These are phyloP conservation scores for Mortierella antarctica DNA, from an alignment of 192 early-diverging fungal species.

Conservation along the genomic window DNA sequence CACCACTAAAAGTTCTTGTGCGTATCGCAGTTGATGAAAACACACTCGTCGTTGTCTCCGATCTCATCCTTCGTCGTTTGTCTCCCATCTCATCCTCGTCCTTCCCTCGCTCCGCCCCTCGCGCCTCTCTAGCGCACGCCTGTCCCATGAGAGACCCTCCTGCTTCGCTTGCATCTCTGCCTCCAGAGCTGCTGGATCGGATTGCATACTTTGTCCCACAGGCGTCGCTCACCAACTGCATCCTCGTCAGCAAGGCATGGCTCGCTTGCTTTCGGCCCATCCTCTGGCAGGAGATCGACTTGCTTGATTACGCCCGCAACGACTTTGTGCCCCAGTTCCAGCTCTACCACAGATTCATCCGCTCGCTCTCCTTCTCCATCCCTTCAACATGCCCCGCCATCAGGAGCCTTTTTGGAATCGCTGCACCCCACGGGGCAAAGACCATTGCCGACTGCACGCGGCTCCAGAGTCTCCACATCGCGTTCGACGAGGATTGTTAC, in stretches of 20 bases:
- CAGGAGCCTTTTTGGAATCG: not conserved
- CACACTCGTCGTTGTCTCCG: too few relatives aligned
- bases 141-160: too few relatives aligned
- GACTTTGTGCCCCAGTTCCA: conserved; percentile 7
- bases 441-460: too few relatives aligned
- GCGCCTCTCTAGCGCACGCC: too few relatives aligned
- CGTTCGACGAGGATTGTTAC: too few relatives aligned
- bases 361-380: not conserved
- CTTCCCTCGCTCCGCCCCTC: too few relatives aligned
- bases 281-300: conserved; percentile 7
- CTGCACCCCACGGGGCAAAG: too few relatives aligned
- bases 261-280: not conserved
- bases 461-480: not conserved
- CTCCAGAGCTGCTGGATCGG: conserved; percentile 24
- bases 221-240: not conserved
- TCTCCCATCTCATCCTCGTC: too few relatives aligned
- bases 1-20: conserved; percentile 17
- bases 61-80: too few relatives aligned
- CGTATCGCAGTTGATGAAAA: not conserved
- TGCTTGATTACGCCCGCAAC: not conserved
- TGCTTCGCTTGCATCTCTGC: not conserved
- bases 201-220: not conserved
- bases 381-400: not conserved
- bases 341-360: conserved; percentile 8
- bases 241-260: conserved; percentile 24